Evolutionary conservation across 2,329 filamentous ascomycete genomes (phyloP).

Genomic region (Fusarium ramigenum): DNA sequence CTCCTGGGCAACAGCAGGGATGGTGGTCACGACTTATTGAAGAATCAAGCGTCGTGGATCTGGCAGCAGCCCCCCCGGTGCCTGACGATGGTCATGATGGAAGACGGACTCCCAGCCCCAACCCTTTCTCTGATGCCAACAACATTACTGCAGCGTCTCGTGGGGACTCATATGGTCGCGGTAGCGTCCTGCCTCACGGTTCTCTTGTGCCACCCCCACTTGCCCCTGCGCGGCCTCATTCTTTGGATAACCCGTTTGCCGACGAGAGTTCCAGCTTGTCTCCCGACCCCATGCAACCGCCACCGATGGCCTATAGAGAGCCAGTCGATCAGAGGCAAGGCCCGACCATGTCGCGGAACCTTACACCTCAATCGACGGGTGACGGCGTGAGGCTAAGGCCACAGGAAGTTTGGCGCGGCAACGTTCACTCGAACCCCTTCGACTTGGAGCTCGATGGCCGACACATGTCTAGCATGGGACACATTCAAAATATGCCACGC

Average conservation of each 20-base stretch:
- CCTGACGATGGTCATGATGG: conserved; percentile 26
- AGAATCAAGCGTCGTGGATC: conserved; percentile 52
- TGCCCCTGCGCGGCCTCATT: conserved; percentile 34
- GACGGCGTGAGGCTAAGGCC: conserved; percentile 46
- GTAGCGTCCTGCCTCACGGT: conserved; percentile 52
- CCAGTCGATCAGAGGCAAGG: conserved; percentile 61
- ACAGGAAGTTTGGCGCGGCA: conserved; percentile 57
- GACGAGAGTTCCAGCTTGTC: conserved; percentile 57
- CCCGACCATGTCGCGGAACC: conserved; percentile 50
- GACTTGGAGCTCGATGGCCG: conserved; percentile 62
- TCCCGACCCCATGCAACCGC: conserved; percentile 40
- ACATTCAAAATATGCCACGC: conserved; percentile 35
- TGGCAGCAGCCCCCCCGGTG: conserved; percentile 40
- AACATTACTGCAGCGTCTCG: conserved; percentile 50
- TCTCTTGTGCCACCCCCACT: conserved; percentile 53
- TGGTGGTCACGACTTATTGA: conserved; percentile 58
- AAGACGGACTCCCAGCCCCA: conserved; percentile 28
- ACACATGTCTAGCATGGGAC: conserved; percentile 28
- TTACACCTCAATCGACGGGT: conserved; percentile 41
- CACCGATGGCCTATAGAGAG: conserved; percentile 56
- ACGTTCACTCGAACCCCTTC: conserved; percentile 71
- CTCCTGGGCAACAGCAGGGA: conserved; percentile 42
- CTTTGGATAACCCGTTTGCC: conserved; percentile 55
- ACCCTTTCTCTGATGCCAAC: conserved; percentile 55
- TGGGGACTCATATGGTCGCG: conserved; percentile 51